Base-by-base conservation (phyloP, 2,329 filamentous ascomycete genomes). In the Paraphaeosphaeria minitans region DNA sequence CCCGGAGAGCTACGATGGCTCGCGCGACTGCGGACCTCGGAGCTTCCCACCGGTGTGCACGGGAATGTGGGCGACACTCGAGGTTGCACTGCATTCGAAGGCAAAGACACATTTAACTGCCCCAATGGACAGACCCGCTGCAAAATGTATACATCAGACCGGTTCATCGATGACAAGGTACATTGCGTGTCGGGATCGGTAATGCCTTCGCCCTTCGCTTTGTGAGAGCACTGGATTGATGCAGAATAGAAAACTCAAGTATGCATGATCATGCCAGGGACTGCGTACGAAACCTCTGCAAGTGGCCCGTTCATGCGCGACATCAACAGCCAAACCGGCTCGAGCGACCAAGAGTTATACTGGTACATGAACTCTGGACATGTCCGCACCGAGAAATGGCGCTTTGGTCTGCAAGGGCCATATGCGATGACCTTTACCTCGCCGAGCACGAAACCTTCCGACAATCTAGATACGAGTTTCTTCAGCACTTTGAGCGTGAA, bases 361-460 rank as follows among this genome's bases (percentile, higher is more conserved):
- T 69, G 62, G 64, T 69, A 69, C 49, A 67, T 69, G 65, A 69
- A 69, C 31, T 64, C 60, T 16, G 66, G 66, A 6, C 65, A 69
- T 50, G 63, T 69, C 16, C 65, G 66, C 8, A 69, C 66, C 1
- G 66, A 69, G 42, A 60, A 61, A 16, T 69, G 66, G 66, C 57
- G 66, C 16, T 61, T 66, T 42, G 66, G 66, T 2, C 58, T 69
- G 1, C 57, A 64, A 39, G 66, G 66, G 12, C 66, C 66, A 19
- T 69, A 67, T 55, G 65, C 66, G 2, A 63, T 69, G 65, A 51
- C 62, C 3, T 67, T 69, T 42, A 61, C 60, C 19, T 57, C 65
- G 7, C 42, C 61, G 0, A 60, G 56, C 19, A 56, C 56, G 6
- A 62, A 48, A 37, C 65, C 66, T 6, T 64, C 65, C 1, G 62